A percentile compares a stretch with the other conserved stretches of the same genome.
Evolutionary conservation across 2,329 filamentous ascomycete genomes (phyloP).

Genomic region (Colletotrichum horii): DNA sequence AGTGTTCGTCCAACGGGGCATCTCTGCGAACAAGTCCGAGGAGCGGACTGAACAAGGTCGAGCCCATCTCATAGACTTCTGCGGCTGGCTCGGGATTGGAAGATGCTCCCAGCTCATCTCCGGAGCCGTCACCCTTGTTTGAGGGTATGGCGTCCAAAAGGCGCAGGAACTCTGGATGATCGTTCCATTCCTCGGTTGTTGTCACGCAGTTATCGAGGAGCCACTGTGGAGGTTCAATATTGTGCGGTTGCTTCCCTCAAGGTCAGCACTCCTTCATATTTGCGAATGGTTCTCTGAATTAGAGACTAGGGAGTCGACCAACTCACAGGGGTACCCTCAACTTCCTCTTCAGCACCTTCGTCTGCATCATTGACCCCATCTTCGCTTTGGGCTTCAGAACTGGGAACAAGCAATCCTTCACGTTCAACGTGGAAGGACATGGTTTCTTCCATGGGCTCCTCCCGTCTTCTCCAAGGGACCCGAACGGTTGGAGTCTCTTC

Average conservation of each 20-base stretch:
- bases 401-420: not conserved
- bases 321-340: not conserved
- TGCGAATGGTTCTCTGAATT: not conserved
- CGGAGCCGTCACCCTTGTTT: not conserved
- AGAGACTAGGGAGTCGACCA: not conserved
- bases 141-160: not conserved
- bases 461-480: not conserved
- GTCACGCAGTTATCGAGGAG: not conserved
- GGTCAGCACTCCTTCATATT: not conserved
- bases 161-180: not conserved
- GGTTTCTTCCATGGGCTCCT: not conserved
- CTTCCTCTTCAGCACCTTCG: not conserved
- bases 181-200: not conserved
- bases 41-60: not conserved
- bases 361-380: not conserved
- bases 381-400: rapidly evolving
- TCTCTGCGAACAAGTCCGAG: not conserved
- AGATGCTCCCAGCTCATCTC: not conserved
- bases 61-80: not conserved
- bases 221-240: not conserved
- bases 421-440: not conserved
- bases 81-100: not conserved
- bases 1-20: not conserved
- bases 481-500: not conserved
- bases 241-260: not conserved